These are phyloP conservation scores for Boletus sp. DNA, from an alignment of 768 basidiomycete species.

Conservation along the genomic window DNA sequence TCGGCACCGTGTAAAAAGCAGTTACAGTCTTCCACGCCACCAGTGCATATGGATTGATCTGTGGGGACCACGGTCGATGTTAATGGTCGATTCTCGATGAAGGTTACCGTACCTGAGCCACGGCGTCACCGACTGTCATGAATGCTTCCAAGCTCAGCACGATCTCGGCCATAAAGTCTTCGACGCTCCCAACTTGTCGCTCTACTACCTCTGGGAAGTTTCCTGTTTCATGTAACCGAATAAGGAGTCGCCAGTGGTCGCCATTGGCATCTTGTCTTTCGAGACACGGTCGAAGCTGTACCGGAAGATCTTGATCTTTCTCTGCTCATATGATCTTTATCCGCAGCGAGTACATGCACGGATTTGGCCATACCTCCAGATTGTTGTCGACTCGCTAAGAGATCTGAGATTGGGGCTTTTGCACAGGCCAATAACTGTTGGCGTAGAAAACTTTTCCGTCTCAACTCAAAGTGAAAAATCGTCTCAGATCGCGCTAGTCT, in stretches of 20 bases:
- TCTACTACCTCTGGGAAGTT: neutral
- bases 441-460: constrained; percentile 15
- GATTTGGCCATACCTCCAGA: constrained; percentile 2
- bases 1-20: constrained; percentile 27
- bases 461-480: constrained; percentile 26
- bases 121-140: constrained; percentile 19
- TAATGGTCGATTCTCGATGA: neutral
- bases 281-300: constrained; percentile 14
- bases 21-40: constrained; percentile 29
- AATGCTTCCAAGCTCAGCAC: constrained; percentile 25
- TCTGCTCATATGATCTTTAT: constrained; percentile 3
- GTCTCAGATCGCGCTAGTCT: constrained; percentile 17
- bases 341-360: neutral
- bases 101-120: constrained; percentile 16
- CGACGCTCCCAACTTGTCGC: constrained; percentile 3
- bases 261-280: neutral
- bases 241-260: constrained; percentile 19
- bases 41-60: constrained; percentile 27
- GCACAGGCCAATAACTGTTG: constrained; percentile 15
- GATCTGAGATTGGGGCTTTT: constrained; percentile 15
- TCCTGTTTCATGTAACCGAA: constrained; percentile 17
- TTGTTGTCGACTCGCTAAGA: constrained; percentile 9
- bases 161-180: constrained; percentile 20
- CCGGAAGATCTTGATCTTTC: constrained; percentile 8
- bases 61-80: neutral